A percentile compares a stretch with the other conserved stretches of the same genome.
phyloP scores from a whole-genome alignment of 768 basidiomycete species.

The Phaeotremella fagi region DNA sequence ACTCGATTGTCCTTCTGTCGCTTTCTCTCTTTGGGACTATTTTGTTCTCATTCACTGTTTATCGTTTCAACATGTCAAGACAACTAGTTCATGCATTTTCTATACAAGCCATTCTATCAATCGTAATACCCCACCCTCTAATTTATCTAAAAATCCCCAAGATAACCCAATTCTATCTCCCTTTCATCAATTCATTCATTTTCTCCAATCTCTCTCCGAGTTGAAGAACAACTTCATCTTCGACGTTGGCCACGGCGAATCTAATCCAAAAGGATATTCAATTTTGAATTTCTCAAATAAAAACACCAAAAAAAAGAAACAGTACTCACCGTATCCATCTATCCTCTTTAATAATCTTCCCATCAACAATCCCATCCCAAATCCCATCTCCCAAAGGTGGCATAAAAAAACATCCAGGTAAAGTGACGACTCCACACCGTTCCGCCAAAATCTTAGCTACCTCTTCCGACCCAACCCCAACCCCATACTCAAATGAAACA shows the following conservation, averaged over 20 bases:
- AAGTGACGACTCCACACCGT: conserved; percentile 61
- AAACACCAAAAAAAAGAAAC: neutral
- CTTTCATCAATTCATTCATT: conserved; percentile 40
- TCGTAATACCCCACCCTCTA: neutral
- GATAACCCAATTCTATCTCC: conserved; percentile 11
- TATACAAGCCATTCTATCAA: no score
- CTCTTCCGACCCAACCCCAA: conserved; percentile 51
- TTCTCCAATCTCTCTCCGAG: conserved; percentile 36
- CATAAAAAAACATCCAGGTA: conserved; percentile 66
- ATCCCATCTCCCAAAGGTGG: conserved; percentile 30
- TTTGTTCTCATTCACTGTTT: neutral
- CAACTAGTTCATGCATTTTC: neutral
- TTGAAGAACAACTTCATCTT: conserved; percentile 52
- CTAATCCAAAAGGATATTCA: conserved; percentile 38
- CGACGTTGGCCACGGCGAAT: conserved; percentile 77
- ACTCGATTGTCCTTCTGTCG: neutral
- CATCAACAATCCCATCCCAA: conserved; percentile 27
- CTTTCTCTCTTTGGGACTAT: neutral
- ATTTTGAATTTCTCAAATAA: conserved; percentile 1
- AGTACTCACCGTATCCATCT: conserved; percentile 56
- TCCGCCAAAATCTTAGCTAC: conserved; percentile 61
- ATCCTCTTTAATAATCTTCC: conserved; percentile 51
- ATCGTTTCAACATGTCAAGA: neutral
- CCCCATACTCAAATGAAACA: conserved; percentile 51
- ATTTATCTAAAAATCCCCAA: neutral